Evolutionary conservation across 1,139 yeast genomes (phyloP).

Genomic region (Yamadazyma kanchanaburiensis): DNA sequence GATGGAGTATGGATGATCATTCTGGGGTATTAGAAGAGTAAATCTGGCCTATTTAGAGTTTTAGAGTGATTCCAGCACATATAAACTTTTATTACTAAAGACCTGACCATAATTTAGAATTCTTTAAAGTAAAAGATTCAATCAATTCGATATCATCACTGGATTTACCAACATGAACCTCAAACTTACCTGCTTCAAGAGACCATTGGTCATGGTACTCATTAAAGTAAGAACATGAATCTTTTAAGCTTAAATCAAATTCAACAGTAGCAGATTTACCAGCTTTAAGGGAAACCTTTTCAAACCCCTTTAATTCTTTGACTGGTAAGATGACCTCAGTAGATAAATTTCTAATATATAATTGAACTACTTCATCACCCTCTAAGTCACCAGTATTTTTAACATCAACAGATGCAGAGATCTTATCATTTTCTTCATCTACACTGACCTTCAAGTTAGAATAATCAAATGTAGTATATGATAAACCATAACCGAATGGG

Average conservation of each 20-base stretch:
- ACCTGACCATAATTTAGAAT: constrained; percentile 17
- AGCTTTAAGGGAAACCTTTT: constrained; percentile 39
- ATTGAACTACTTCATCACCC: constrained; percentile 46
- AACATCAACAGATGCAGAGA: constrained; percentile 27
- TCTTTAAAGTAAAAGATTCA: constrained; percentile 28
- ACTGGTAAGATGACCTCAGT: constrained; percentile 45
- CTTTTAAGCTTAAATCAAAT: constrained; percentile 34
- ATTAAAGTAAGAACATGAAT: constrained; percentile 55
- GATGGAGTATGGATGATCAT: no score
- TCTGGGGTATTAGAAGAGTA: no score
- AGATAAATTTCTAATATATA: constrained; percentile 35
- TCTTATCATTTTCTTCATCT: constrained; percentile 10
- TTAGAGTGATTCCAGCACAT: no score
- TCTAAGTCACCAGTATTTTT: constrained; percentile 34
- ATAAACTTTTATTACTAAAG: constrained; percentile 6
- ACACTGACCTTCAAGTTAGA: constrained; percentile 13
- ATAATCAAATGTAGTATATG: no score
- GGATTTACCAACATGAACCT: constrained; percentile 39
- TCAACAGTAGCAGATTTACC: constrained; percentile 34
- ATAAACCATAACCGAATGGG: constrained; percentile 62
- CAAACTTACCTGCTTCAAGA: constrained; percentile 10
- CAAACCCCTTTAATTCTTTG: constrained; percentile 56
- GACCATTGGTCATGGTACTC: constrained; percentile 38
- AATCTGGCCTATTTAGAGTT: no score
- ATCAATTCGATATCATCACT: constrained; percentile 24